These are phyloP conservation scores for Calonectria fujianensis DNA, from an alignment of 2,329 filamentous ascomycete genomes.

Conservation along the genomic window DNA sequence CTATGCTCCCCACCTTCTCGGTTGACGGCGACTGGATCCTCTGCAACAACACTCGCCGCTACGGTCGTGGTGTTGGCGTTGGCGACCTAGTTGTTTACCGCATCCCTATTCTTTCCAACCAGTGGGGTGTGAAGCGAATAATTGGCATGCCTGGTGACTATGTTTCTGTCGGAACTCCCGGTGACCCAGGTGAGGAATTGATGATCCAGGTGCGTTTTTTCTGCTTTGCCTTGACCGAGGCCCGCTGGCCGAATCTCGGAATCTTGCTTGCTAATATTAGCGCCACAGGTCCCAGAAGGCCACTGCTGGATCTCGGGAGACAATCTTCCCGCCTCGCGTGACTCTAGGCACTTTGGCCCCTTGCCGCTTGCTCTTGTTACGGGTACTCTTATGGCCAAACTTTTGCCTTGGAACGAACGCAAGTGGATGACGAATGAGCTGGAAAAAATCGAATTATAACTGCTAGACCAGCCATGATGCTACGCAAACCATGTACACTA, in stretches of 20 bases:
- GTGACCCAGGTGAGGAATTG: slow-evolving; percentile 63
- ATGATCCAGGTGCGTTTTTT: slow-evolving; percentile 78
- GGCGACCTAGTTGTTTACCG: slow-evolving; percentile 89
- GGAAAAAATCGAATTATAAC: slow-evolving; percentile 54
- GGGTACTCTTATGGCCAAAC: slow-evolving; percentile 85
- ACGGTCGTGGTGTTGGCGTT: slow-evolving; percentile 79
- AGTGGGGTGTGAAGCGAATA: slow-evolving; percentile 85
- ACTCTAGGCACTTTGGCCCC: slow-evolving; percentile 91
- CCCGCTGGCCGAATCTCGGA: too few relatives aligned
- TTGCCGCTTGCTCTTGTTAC: slow-evolving; percentile 88
- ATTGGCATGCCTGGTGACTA: slow-evolving; percentile 86
- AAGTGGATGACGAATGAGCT: slow-evolving; percentile 70
- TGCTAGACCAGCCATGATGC: not conserved
- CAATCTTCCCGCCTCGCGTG: slow-evolving; percentile 87
- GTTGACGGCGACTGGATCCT: slow-evolving; percentile 81
- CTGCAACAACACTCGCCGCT: slow-evolving; percentile 79
- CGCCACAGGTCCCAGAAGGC: slow-evolving; percentile 85
- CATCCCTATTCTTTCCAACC: slow-evolving; percentile 80
- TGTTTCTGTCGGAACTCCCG: slow-evolving; percentile 79
- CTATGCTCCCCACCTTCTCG: slow-evolving; percentile 91
- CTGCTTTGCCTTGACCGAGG: not conserved
- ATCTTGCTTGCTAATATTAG: slow-evolving; percentile 31
- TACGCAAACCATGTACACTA: slow-evolving; percentile 36
- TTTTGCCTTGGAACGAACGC: slow-evolving; percentile 71
- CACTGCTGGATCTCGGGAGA: slow-evolving; percentile 96